Evolutionary conservation across 2,329 filamentous ascomycete genomes (phyloP).

Genomic region (Neonectria neomacrospora): DNA sequence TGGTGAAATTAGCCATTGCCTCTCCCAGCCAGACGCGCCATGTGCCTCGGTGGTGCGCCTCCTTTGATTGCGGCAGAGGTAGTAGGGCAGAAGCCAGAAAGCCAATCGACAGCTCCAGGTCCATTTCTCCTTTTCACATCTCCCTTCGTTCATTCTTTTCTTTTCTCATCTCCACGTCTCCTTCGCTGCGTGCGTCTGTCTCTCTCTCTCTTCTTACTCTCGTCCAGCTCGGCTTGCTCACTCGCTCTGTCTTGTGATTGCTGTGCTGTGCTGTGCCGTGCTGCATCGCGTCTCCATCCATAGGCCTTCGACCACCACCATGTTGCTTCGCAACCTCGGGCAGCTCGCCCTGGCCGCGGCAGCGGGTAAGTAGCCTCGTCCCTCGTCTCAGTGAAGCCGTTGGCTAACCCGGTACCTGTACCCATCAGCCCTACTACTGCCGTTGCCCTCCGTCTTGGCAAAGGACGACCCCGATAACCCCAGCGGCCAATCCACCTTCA

Average conservation of each 20-base stretch:
- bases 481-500: constrained; percentile 55
- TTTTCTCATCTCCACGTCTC: background rate
- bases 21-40: constrained; percentile 9
- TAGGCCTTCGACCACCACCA: constrained; percentile 33
- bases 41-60: constrained; percentile 37
- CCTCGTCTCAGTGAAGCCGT: background rate
- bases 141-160: background rate
- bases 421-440: constrained; percentile 40
- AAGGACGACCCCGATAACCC: constrained; percentile 38
- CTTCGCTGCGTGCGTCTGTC: background rate
- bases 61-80: constrained; percentile 32
- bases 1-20: constrained; percentile 18
- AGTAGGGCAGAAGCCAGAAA: background rate
- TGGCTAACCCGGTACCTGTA: constrained; percentile 5
- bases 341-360: constrained; percentile 43
- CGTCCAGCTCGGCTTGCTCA: background rate
- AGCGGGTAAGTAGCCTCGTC: constrained; percentile 39
- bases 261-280: too few relatives aligned
- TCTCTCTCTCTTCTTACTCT: constrained; percentile 10
- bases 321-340: constrained; percentile 47
- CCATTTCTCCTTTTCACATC: constrained; percentile 19
- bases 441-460: constrained; percentile 42
- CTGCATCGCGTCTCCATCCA: constrained; percentile 14
- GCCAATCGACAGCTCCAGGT: background rate
- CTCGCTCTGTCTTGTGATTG: constrained; percentile 24